Percentiles rank a stretch among this genome's conserved stretches.
These are phyloP conservation scores for Backusella morwellensis DNA, from an alignment of 192 early-diverging fungal species.

Conservation along the genomic window DNA sequence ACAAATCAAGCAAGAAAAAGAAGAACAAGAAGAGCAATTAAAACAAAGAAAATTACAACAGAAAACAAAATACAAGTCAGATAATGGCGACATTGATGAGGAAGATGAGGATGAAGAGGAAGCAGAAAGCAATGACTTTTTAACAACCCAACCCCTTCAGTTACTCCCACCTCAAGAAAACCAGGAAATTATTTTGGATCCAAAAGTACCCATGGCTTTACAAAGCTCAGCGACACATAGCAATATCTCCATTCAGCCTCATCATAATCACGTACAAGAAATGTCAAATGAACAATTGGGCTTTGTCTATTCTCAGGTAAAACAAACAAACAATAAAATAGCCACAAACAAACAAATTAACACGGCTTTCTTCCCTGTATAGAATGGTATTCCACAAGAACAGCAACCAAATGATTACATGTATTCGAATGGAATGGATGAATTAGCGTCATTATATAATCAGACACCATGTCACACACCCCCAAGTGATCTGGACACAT, in stretches of 20 bases:
- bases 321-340: neutral
- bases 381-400: neutral
- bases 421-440: neutral
- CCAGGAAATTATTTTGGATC: no score
- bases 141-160: neutral
- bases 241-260: neutral
- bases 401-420: neutral
- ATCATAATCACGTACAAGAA: neutral
- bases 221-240: neutral
- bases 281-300: neutral
- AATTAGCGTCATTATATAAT: neutral
- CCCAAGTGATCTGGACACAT: neutral
- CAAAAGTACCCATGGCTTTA: neutral
- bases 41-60: neutral
- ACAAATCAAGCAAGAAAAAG: neutral
- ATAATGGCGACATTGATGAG: no score
- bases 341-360: neutral
- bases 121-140: neutral
- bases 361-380: neutral
- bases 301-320: neutral
- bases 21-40: neutral
- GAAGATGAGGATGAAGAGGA: neutral
- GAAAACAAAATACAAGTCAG: neutral
- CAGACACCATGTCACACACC: neutral
- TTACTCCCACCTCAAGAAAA: neutral